Percentiles rank a stretch among this genome's conserved stretches.
These are phyloP conservation scores for Pythium dissimile DNA, from an alignment of 352 stramenopile genomes.

Conservation along the genomic window DNA sequence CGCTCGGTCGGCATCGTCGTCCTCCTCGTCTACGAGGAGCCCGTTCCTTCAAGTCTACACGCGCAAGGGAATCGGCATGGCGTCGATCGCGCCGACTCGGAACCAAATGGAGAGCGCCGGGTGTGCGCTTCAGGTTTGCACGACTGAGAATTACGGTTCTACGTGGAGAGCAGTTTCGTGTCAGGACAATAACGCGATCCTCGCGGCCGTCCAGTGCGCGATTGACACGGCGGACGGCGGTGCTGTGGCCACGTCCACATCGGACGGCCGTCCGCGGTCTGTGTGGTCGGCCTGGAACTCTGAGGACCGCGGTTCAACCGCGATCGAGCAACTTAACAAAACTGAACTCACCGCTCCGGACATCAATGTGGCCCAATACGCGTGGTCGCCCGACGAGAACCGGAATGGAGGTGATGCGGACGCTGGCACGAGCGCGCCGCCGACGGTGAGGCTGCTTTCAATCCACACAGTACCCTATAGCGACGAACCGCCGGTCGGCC, in stretches of 20 bases:
- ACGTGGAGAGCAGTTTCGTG: slow-evolving; percentile 17
- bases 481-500: slow-evolving; percentile 21
- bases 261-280: slow-evolving; percentile 11
- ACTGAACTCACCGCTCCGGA: slow-evolving; percentile 16
- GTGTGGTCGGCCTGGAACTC: slow-evolving; percentile 18
- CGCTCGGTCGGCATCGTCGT: background rate
- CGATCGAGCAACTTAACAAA: slow-evolving; percentile 4
- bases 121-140: slow-evolving; percentile 22
- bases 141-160: slow-evolving; percentile 10
- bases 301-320: slow-evolving; percentile 5
- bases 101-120: slow-evolving; percentile 21
- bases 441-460: slow-evolving; percentile 8
- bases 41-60: slow-evolving; percentile 26
- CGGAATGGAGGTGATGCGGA: background rate
- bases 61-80: slow-evolving; percentile 17
- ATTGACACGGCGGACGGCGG: slow-evolving; percentile 5
- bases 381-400: slow-evolving; percentile 7
- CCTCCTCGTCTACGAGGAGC: background rate
- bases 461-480: slow-evolving; percentile 25
- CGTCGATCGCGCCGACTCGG: slow-evolving; percentile 17
- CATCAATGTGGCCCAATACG: slow-evolving; percentile 18
- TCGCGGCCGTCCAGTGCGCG: slow-evolving; percentile 17
- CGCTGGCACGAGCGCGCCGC: background rate
- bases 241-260: background rate
- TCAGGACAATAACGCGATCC: slow-evolving; percentile 4